Base-by-base conservation (phyloP, 2,329 filamentous ascomycete species). In the Dactylellina haptotyla region DNA sequence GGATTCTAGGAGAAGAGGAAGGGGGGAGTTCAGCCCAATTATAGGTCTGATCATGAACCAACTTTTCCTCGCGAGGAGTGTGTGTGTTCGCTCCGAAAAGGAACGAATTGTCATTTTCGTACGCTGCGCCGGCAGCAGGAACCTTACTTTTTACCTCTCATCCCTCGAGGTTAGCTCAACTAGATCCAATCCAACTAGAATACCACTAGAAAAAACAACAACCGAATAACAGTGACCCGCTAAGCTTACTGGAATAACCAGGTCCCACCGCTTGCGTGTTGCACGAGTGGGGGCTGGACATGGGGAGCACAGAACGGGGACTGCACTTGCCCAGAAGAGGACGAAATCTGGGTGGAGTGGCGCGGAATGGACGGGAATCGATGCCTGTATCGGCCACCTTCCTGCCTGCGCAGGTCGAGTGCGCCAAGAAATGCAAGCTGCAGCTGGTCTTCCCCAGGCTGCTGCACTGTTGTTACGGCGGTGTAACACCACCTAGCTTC, bases 351-450 rank as follows among this genome's bases (percentile, higher is more conserved):
- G 18, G 16, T 39, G 8, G 50, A 39, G 41, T 65, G 61, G 63
- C 63, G 63, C 53, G 63, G 53, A 58, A 67, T 37, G 50, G 53
- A 58, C 63, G 63, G 63, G 61, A 65, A 58, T 66, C 28, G 62
- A 57, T 66, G 62, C 62, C 62, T 66, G 62, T 58, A n/a, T 37
- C 18, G 8, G 14, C 20, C 51, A 46, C 61, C 58, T 63, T 63
- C 58, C 58, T 53, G 23, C 30, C 48, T 18, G 28, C 12, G 46
- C 50, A 54, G 9, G 4, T 54, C 30, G 10, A 9, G 20, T 4
- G 18, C 32, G 62, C 62, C 62, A 66, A 66, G 62, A 28, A 20
- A 45, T 56, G 41, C 45, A 30, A 16, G 14, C 9, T 54, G 6
- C n/a, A n/a, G 32, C 16, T 3, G 30, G n/a, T n/a, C 39, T n/a